Percentiles rank a stretch among this genome's conserved stretches.
Evolutionary conservation across 2,329 filamentous ascomycete genomes (phyloP).

Genomic region (Colletotrichum viniferum): DNA sequence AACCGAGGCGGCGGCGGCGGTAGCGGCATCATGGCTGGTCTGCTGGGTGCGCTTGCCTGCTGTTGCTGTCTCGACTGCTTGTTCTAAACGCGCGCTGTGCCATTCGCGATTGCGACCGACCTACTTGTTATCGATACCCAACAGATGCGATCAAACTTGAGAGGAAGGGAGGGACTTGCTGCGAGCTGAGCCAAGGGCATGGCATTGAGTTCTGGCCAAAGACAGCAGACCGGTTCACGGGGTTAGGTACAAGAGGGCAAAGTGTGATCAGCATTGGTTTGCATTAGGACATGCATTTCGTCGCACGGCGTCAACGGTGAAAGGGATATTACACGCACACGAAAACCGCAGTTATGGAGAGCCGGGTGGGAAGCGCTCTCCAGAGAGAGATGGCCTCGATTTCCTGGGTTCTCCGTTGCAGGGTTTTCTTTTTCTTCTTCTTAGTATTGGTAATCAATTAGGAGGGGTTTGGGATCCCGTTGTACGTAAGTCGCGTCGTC

Average conservation of each 20-base stretch:
- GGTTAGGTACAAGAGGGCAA: not conserved
- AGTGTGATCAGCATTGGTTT: not conserved
- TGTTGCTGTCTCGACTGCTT: slow-evolving; percentile 63
- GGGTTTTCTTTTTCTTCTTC: not conserved
- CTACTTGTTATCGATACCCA: slow-evolving; percentile 4
- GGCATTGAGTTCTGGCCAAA: not conserved
- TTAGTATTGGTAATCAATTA: not conserved
- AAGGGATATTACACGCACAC: not conserved
- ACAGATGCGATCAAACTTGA: not conserved
- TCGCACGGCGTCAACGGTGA: not conserved
- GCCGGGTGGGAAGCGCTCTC: too few species aligned
- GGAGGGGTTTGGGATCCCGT: not conserved
- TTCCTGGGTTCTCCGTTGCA: not conserved
- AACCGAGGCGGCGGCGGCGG: slow-evolving; percentile 31
- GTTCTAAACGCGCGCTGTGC: slow-evolving; percentile 45
- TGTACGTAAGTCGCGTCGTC: not conserved
- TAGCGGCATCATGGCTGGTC: slow-evolving; percentile 45
- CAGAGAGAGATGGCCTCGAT: not conserved
- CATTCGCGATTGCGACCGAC: slow-evolving; percentile 4
- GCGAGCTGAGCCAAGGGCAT: not conserved
- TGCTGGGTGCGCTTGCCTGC: slow-evolving; percentile 57
- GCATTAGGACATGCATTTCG: not conserved
- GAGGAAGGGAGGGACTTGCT: not conserved
- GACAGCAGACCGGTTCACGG: not conserved
- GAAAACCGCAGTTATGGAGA: not conserved